phyloP scores from a whole-genome alignment of 257 asterid genomes.

The Nicotiana sylvestris region DNA sequence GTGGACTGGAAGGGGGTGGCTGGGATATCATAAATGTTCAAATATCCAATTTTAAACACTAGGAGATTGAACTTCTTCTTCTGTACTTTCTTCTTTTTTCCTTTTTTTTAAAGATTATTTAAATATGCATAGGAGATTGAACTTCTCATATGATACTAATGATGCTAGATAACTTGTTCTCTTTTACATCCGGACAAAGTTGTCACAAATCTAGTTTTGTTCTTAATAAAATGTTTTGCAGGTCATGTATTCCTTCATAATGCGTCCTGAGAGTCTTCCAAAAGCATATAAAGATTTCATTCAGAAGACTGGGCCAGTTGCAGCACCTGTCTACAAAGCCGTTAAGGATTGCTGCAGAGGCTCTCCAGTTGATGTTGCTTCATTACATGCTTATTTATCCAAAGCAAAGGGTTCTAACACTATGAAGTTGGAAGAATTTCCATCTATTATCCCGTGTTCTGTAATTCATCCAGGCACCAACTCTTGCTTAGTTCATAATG shows the following conservation, averaged over 20 bases:
- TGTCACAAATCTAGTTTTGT: not conserved
- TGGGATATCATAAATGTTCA: not conserved
- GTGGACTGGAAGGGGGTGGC: not conserved
- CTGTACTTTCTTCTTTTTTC: not conserved
- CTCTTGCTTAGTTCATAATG: constrained; percentile 82
- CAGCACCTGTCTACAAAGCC: constrained; percentile 90
- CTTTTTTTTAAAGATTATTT: not conserved
- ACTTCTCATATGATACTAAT: not conserved
- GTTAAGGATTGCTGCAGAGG: constrained; percentile 98
- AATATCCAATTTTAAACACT: not conserved
- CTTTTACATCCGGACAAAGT: not conserved
- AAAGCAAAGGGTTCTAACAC: constrained; percentile 36
- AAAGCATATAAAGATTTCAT: constrained; percentile 93
- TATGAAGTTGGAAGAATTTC: constrained; percentile 67
- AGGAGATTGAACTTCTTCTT: not conserved
- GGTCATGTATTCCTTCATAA: constrained; percentile 97
- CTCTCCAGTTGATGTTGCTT: constrained; percentile 68
- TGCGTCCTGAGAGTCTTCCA: constrained; percentile 99
- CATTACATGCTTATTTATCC: constrained; percentile 63
- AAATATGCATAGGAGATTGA: not conserved
- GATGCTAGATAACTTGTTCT: constrained; percentile 8
- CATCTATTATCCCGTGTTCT: constrained; percentile 82
- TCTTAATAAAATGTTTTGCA: constrained; percentile 20
- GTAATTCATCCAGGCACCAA: constrained; percentile 74
- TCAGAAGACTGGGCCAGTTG: constrained; percentile 99